Percentiles rank a stretch among this genome's conserved stretches.
Evolutionary conservation across 2,329 filamentous ascomycete genomes (phyloP).

Genomic region (Magnaporthales sp.): DNA sequence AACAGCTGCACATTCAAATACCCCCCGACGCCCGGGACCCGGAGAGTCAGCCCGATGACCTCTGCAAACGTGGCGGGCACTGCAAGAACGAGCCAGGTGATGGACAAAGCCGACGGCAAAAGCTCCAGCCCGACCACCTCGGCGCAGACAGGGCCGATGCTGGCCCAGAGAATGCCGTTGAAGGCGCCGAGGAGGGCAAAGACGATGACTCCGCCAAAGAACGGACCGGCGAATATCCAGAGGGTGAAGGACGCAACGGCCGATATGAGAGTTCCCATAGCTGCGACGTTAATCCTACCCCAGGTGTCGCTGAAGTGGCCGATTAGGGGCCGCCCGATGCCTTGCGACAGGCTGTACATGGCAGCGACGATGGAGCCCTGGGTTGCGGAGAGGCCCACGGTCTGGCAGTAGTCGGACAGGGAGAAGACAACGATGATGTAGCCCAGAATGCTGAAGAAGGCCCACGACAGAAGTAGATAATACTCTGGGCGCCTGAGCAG

Average conservation of each 20-base stretch:
- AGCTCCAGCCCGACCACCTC: slow-evolving; percentile 65
- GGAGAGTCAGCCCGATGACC: slow-evolving; percentile 52
- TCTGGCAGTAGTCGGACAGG: slow-evolving; percentile 62
- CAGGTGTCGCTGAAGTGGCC: slow-evolving; percentile 63
- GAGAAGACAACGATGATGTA: slow-evolving; percentile 74
- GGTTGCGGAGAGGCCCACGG: slow-evolving; percentile 55
- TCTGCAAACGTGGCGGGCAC: slow-evolving; percentile 63
- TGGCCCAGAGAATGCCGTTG: slow-evolving; percentile 63
- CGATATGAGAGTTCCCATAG: slow-evolving; percentile 52
- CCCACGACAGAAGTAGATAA: slow-evolving; percentile 55
- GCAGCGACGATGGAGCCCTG: slow-evolving; percentile 67
- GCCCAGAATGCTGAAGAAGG: slow-evolving; percentile 62
- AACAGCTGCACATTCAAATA: slow-evolving; percentile 50
- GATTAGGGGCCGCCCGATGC: slow-evolving; percentile 60
- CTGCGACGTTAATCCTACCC: slow-evolving; percentile 67
- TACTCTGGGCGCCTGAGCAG: slow-evolving; percentile 57
- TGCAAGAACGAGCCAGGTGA: slow-evolving; percentile 64
- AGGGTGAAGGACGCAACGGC: slow-evolving; percentile 60
- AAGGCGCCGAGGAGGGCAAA: slow-evolving; percentile 62
- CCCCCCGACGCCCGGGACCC: slow-evolving; percentile 28
- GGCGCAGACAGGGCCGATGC: slow-evolving; percentile 59
- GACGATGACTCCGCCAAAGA: slow-evolving; percentile 59
- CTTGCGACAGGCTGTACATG: slow-evolving; percentile 60
- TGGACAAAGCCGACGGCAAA: slow-evolving; percentile 57
- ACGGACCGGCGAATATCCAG: slow-evolving; percentile 61